Evolutionary conservation across 2,329 filamentous ascomycete genomes (phyloP).

Genomic region (Fusarium sp.): DNA sequence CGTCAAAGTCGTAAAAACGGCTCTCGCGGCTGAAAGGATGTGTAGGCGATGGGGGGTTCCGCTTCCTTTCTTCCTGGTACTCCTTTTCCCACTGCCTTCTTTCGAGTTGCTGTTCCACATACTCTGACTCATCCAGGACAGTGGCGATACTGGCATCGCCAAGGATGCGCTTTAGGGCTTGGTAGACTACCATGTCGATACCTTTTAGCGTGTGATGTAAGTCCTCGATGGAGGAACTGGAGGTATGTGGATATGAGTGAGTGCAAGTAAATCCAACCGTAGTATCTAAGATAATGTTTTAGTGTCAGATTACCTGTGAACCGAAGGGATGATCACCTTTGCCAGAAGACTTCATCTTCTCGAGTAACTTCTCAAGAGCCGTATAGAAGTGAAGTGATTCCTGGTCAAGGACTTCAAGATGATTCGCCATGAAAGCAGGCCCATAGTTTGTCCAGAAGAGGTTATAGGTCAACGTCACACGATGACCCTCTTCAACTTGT

Average conservation of each 20-base stretch:
- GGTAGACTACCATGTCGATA: constrained; percentile 57
- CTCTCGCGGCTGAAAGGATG: no score
- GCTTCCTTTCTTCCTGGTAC: background rate
- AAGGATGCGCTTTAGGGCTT: constrained; percentile 23
- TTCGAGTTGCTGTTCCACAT: background rate
- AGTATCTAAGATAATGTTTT: constrained; percentile 49
- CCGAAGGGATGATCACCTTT: background rate
- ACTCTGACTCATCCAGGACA: constrained; percentile 4
- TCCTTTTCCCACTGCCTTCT: background rate
- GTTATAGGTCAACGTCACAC: constrained; percentile 67
- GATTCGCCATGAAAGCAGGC: constrained; percentile 32
- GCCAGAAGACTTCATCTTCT: background rate
- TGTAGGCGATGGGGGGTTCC: no score
- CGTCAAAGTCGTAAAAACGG: background rate
- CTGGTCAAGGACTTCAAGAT: constrained; percentile 15
- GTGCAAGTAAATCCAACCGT: constrained; percentile 57
- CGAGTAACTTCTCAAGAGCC: constrained; percentile 15
- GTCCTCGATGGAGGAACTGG: constrained; percentile 12
- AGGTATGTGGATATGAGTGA: constrained; percentile 60
- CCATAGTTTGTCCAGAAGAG: constrained; percentile 54
- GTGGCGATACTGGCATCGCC: constrained; percentile 4
- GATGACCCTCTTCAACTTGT: constrained; percentile 61
- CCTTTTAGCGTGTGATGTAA: constrained; percentile 58
- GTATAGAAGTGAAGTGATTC: constrained; percentile 18
- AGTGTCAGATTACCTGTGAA: background rate